Base-by-base conservation (phyloP, 2,329 filamentous ascomycete species). In the Xylariaceae sp. region DNA sequence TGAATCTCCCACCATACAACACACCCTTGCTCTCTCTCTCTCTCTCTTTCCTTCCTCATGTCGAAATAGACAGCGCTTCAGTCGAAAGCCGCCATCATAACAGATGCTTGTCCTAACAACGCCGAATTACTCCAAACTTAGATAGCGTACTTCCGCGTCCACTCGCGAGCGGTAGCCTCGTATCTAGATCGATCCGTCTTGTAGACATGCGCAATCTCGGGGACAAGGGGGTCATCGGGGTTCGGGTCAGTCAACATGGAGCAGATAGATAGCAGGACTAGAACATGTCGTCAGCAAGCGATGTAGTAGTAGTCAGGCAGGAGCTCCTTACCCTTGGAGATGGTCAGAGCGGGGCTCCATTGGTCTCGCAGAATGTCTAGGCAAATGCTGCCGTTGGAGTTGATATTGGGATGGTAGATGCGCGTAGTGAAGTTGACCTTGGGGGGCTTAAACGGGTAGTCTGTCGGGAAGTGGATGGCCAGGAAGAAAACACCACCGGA, bases 331-430 rank as follows among this genome's bases (percentile, higher is more conserved):
- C 95, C 95, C 87, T 99, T 99, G 61, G 92, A 96, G 72, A 99
- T 98, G 67, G 95, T 99, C 78, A 99, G 83, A 66, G 95, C 95
- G 37, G 95, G 95, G 77, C 93, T 97, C 95, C 95, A 99, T 82
- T 99, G 95, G 78, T 99, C 95, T 82, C 95, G 88, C 74, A 99
- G 83, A 74, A 99, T 99, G 74, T 99, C 95, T 76, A 99, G 81
- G 78, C 95, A 99, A 79, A 99, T 99, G 79, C 93, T 97, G 78
- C 95, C 95, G 78, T 98, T 98, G 68, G 92, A 96, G 87, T 99
- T 99, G 92, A 99, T 99, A 82, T 99, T 99, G 72, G 95, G 95
- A 82, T 99, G 95, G 78, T 99, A 99, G 83, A 99, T 98, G 75
- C 94, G 90, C 66, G 95, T 99, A 71, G 92, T 98, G 86, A 99